Evolutionary conservation across 768 basidiomycete species (phyloP).

Genomic region (Boletellus ananiceps): DNA sequence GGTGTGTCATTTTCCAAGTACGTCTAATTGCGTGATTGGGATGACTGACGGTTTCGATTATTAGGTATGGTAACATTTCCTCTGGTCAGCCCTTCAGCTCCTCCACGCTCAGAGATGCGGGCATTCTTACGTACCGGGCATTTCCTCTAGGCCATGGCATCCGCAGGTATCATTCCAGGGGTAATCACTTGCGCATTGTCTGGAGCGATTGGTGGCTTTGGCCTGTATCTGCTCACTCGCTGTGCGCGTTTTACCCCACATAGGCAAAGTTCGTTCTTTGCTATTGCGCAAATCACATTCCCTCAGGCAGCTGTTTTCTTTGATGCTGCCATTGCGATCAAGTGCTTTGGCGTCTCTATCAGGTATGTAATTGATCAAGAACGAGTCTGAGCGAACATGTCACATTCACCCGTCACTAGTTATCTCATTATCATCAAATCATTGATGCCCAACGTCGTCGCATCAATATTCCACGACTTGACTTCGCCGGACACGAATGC

Average conservation of each 20-base stretch:
- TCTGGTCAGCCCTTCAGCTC: slow-evolving; percentile 43
- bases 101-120: not conserved
- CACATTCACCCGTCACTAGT: slow-evolving; percentile 33
- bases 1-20: slow-evolving; percentile 42
- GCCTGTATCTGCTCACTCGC: slow-evolving; percentile 81
- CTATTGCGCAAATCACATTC: slow-evolving; percentile 80
- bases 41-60: not conserved
- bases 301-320: slow-evolving; percentile 85
- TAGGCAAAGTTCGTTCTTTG: slow-evolving; percentile 78
- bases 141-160: slow-evolving; percentile 71
- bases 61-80: slow-evolving; percentile 88
- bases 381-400: not conserved
- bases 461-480: slow-evolving; percentile 75
- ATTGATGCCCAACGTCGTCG: slow-evolving; percentile 87
- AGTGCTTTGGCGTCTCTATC: slow-evolving; percentile 95
- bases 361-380: slow-evolving; percentile 45
- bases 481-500: slow-evolving; percentile 59
- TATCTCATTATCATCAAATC: slow-evolving; percentile 92
- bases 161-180: slow-evolving; percentile 85
- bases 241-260: slow-evolving; percentile 76
- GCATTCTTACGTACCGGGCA: not conserved
- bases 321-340: slow-evolving; percentile 90
- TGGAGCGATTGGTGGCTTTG: slow-evolving; percentile 72
- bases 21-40: not conserved
- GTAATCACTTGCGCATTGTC: slow-evolving; percentile 84